These are phyloP conservation scores for Acrocalymma vagum DNA, from an alignment of 2,329 filamentous ascomycete species.

Conservation along the genomic window DNA sequence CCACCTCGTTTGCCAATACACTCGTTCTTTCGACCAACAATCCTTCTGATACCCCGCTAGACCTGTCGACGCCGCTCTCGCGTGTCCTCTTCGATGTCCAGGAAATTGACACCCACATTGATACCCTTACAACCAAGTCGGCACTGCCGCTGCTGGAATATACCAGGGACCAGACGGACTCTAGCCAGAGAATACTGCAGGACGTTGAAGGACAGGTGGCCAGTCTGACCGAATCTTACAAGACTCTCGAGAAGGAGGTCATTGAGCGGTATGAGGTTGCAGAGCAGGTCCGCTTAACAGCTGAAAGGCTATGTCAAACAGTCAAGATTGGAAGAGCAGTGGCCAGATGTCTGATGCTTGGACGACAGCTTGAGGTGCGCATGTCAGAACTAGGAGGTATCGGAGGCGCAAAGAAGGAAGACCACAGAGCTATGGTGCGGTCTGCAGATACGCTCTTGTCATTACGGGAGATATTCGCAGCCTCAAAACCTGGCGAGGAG, in stretches of 20 bases:
- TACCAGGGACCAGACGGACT: slow-evolving; percentile 76
- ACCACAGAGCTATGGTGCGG: slow-evolving; percentile 81
- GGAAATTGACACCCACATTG: slow-evolving; percentile 95
- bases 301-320: slow-evolving; percentile 81
- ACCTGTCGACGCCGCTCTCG: slow-evolving; percentile 92
- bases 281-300: slow-evolving; percentile 80
- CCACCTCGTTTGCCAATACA: slow-evolving; percentile 84
- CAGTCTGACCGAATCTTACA: slow-evolving; percentile 84
- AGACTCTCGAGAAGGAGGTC: slow-evolving; percentile 85
- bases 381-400: slow-evolving; percentile 71
- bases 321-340: slow-evolving; percentile 80
- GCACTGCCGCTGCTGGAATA: slow-evolving; percentile 82
- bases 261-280: slow-evolving; percentile 85
- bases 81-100: slow-evolving; percentile 95
- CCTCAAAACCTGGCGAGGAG: slow-evolving; percentile 74
- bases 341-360: slow-evolving; percentile 79
- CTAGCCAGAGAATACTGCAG: slow-evolving; percentile 75
- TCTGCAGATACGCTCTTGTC: slow-evolving; percentile 82
- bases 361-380: slow-evolving; percentile 87
- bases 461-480: slow-evolving; percentile 75
- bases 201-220: slow-evolving; percentile 83
- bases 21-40: slow-evolving; percentile 93
- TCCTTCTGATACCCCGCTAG: slow-evolving; percentile 84
- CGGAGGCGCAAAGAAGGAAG: slow-evolving; percentile 65
- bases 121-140: slow-evolving; percentile 83